A percentile compares a stretch with the other conserved stretches of the same genome.
Evolutionary conservation across 208 protist genomes (phyloP).

Genomic region (Acanthamoeba royreba): DNA sequence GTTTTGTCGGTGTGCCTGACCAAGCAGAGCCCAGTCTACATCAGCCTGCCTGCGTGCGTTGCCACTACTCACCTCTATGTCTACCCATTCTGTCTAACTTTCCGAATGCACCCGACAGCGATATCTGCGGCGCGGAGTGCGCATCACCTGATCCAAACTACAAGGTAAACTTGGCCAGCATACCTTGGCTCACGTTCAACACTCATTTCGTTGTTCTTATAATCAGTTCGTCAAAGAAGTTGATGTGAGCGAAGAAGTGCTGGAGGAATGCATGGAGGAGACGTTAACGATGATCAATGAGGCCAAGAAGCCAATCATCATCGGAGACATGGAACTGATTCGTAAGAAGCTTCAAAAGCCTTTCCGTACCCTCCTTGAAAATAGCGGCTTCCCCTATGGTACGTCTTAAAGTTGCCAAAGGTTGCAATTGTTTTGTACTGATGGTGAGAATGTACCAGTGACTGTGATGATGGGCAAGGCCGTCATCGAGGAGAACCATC

Average conservation of each 20-base stretch:
- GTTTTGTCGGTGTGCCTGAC: conserved; percentile 35
- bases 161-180: not conserved
- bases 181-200: not conserved
- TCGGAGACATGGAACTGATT: not conserved
- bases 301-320: conserved; percentile 32
- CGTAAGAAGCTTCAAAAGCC: not conserved
- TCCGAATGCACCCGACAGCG: not conserved
- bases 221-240: not conserved
- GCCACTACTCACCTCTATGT: not conserved
- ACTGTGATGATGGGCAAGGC: conserved; percentile 46
- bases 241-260: not conserved
- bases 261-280: not conserved
- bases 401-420: not conserved
- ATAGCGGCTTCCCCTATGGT: not conserved
- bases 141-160: not conserved
- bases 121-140: not conserved
- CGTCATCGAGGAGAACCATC: conserved; percentile 33
- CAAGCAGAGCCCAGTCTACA: conserved; percentile 37
- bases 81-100: not conserved
- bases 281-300: conserved; percentile 7
- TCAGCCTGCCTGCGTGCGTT: conserved; percentile 37
- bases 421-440: not conserved
- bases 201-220: not conserved
- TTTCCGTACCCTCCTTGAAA: not conserved
- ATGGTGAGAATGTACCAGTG: not conserved